These are phyloP conservation scores for Cercis canadensis DNA, from an alignment of 306 rosid species.

Conservation along the genomic window DNA sequence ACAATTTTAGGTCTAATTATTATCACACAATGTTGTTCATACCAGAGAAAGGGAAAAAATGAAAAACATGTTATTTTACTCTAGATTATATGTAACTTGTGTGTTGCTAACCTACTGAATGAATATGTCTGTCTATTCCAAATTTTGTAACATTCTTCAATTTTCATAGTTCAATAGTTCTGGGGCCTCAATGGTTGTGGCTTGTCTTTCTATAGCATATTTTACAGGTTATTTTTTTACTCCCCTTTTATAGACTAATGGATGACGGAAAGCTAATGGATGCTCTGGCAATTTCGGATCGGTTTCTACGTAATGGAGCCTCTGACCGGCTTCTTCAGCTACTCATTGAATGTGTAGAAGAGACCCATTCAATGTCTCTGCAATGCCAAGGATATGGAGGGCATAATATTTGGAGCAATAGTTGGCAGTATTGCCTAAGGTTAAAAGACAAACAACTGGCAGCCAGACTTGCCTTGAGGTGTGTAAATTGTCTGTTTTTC, in stretches of 20 bases:
- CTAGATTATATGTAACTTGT: neutral
- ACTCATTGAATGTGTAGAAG: constrained; percentile 80
- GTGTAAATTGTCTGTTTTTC: constrained; percentile 41
- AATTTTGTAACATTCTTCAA: constrained; percentile 14
- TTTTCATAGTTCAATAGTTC: constrained; percentile 25
- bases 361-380: constrained; percentile 57
- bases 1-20: constrained; percentile 17
- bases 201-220: constrained; percentile 30
- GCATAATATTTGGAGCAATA: constrained; percentile 71
- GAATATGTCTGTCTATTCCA: neutral
- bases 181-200: constrained; percentile 14
- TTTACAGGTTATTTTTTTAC: constrained; percentile 26
- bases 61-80: constrained; percentile 3
- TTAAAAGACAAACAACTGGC: constrained; percentile 92
- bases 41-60: constrained; percentile 16
- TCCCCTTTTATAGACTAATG: constrained; percentile 62
- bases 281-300: constrained; percentile 98
- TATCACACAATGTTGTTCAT: constrained; percentile 4
- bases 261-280: constrained; percentile 92
- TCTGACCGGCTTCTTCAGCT: constrained; percentile 85
- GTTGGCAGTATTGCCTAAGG: constrained; percentile 98
- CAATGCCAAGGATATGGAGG: constrained; percentile 70
- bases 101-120: constrained; percentile 6
- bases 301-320: constrained; percentile 95
- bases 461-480: constrained; percentile 91